Base-by-base conservation (phyloP, 768 basidiomycete genomes). In the Suillus spraguei region DNA sequence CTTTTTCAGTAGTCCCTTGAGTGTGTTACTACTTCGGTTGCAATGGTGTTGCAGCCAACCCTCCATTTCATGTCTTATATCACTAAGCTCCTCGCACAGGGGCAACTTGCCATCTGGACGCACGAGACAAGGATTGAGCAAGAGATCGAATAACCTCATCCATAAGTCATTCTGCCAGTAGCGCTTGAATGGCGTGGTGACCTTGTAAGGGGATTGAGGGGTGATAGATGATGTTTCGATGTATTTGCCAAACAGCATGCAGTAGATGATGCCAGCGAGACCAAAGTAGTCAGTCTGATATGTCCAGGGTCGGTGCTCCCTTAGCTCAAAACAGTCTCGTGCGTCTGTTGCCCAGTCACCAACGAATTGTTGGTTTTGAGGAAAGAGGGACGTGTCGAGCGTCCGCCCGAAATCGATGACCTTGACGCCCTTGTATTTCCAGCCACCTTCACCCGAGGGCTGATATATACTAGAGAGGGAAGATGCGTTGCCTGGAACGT, bases 391-490 rank as follows among this genome's bases (percentile, higher is more conserved):
- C 41, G 87, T 89, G 73, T 99, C 97, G 75, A 99, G 89, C 3
- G 92, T 88, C 36, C 97, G 87, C n/a, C 97, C 97, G 77, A 98
- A 99, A 78, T 99, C 97, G 74, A 99, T 98, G 63, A 99, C 77
- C 73, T 88, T 92, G 73, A 99, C 79, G 16, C 97, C 97, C 74
- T 97, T 95, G 75, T 80, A 76, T 60, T 79, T 74, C 97, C 97
- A 99, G 5, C 97, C 97, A 32, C 85, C 85, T 17, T 85, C 86
- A 20, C 97, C 97, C 0, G 81, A 78, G 1, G 90, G 86, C 63
- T 89, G 85, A 78, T 98, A 99, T n/a, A 80, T 76, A 58, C 84
- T 77, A 1, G 87, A 84, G 89, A 96, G 94, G 1, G 85, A 82
- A 0, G 88, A 80, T 1, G 83, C 76, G 1, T 88, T 87, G 4